Evolutionary conservation across 2,329 filamentous ascomycete genomes (phyloP), one percentile per base, ranked within the genome.

Genomic region (Aspergillus bombycis): DNA sequence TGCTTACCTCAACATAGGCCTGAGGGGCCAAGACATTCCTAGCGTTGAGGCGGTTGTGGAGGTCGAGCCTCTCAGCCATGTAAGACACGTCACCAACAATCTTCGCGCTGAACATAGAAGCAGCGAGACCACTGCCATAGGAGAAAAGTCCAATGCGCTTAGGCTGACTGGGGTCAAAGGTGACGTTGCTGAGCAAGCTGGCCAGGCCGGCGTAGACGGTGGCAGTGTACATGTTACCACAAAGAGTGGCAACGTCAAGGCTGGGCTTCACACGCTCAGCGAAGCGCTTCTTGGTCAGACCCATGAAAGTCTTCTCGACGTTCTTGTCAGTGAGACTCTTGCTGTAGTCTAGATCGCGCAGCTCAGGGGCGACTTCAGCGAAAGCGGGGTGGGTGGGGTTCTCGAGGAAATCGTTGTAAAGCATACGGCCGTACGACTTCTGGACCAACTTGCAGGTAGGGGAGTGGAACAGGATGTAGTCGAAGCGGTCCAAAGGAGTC

Each of bases 281-380:
- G 81, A 92, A 94, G 71, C 87, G 87, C 86, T 94, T 94, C 88
- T 95, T 94, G 78, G 90, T 89, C 71, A 94, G 84, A 62, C 77
- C 84, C 89, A 95, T 92, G 79, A 95, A 95, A 66, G 89, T 90
- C 88, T 94, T 95, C 85, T 95, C 92, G 45, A 95, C 86, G 59
- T 84, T 86, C 85, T 93, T 94, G 84, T 95, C 92, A 66, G 87
- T 88, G 71, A 95, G 80, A 3, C 92, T 94, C 80, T 89, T 88
- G 74, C 89, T 83, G 80, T 94, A 94, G 75, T 91, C 89, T 80
- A 95, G 85, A 72, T 92, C 90, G 67, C 89, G 88, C 65, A 94
- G 81, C 79, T 94, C 91, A 48, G 89, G 85, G 59, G 92, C 86
- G 43, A 94, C 90, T 68, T 93, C 90, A 65, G 86, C 86, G 74